Evolutionary conservation across 148 eudicot genomes (phyloP).

Genomic region (Rhododendron mucronatum): DNA sequence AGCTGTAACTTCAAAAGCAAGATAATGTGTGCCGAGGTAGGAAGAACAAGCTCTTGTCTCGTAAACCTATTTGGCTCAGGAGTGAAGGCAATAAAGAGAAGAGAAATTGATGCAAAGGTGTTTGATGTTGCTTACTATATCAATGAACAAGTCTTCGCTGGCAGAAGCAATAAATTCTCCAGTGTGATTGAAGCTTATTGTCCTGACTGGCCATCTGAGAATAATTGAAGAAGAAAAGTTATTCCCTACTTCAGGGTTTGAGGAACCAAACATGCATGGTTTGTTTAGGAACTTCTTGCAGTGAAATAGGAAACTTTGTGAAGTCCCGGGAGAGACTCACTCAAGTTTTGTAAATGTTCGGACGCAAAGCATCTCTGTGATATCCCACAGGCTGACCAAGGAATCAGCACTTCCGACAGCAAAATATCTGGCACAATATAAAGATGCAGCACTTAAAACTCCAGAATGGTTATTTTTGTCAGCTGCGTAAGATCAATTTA

Average conservation of each 20-base stretch:
- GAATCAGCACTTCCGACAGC: constrained; percentile 99
- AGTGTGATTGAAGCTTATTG: constrained; percentile 91
- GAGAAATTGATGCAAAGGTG: not conserved
- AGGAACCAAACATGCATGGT: not conserved
- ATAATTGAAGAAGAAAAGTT: constrained; percentile 10
- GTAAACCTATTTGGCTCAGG: not conserved
- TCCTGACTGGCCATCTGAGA: constrained; percentile 97
- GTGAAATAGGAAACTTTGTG: not conserved
- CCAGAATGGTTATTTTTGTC: not conserved
- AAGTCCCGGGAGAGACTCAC: constrained; percentile 37
- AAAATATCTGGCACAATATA: constrained; percentile 58
- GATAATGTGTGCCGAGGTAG: not conserved
- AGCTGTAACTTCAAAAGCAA: not conserved
- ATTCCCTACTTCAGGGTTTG: not conserved
- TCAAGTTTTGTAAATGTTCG: constrained; percentile 91
- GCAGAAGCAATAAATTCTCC: constrained; percentile 98
- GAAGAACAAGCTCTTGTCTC: not conserved
- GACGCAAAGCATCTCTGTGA: constrained; percentile 86
- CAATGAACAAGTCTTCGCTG: constrained; percentile 94
- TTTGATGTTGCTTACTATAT: constrained; percentile 55
- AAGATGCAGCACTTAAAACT: not conserved
- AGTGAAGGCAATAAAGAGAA: not conserved
- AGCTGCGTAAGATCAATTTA: not conserved
- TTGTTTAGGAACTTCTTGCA: not conserved
- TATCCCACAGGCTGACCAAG: constrained; percentile 96